Base-by-base conservation (phyloP, 2,329 filamentous ascomycete genomes). In the Paraphaeosphaeria minitans region DNA sequence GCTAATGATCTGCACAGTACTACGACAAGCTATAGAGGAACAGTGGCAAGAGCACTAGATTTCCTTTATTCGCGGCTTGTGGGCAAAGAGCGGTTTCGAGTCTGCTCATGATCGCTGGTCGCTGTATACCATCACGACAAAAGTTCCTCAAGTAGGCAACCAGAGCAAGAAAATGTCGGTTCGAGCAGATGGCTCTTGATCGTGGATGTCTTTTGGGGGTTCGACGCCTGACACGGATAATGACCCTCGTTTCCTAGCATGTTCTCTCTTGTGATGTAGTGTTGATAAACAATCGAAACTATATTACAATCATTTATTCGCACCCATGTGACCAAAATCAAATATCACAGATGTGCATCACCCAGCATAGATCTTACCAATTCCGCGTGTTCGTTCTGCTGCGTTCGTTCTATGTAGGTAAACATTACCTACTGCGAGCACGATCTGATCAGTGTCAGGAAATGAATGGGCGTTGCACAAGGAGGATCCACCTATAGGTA, bases 21-120 rank as follows among this genome's bases (percentile, higher is more conserved):
- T 97, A 97, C 84, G 93, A 97, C 89, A 97, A 97, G 90, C 89
- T 97, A 85, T 97, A 97, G 81, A 82, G 74, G 77, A 70, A 76
- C 78, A 74, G 73, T 78, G 67, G 70, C 71, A 71, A 72, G 72
- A 75, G 64, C 73, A 67, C 74, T 81, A 79, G 77, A 79, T 75
- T 78, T 79, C 70, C 71, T 77, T 76, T 70, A 59, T 55, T 69
- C 66, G 64, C 70, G 65, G 70, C 61, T 64, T 70, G 64, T 70
- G 69, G 59, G 65, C 68, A 66, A 65, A 62, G 66, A 67, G 71
- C 72, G 69, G 70, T 69, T 64, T 67, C 71, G 70, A 70, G 67
- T 67, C 66, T 71, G 73, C 66, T 70, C 66, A 68, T 69, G 68
- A 69, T 72, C 65, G 67, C 61, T 72, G 66, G 70, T 69, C 60